Conservation (phyloP, 2,329 filamentous ascomycete genomes). For the Aspergillus fructus region DNA sequence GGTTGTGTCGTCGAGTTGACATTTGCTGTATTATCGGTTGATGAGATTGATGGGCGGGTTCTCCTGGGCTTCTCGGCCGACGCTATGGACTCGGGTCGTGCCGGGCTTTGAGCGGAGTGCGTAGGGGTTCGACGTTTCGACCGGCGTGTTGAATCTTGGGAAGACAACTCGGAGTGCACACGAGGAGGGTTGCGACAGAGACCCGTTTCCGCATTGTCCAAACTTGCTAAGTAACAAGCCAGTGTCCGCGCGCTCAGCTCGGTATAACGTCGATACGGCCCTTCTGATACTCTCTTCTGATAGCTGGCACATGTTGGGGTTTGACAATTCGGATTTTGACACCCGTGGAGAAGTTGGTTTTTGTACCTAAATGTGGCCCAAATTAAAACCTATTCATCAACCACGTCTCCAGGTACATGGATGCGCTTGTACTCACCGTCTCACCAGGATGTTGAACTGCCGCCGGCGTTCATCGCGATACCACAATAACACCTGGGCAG, state of each 20-base stretch:
- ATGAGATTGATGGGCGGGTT: not conserved
- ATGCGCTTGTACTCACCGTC: slow-evolving; percentile 53
- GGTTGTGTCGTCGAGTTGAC: not conserved
- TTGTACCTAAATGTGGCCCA: slow-evolving; percentile 60
- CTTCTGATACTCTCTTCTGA: slow-evolving; percentile 65
- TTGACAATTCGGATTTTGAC: slow-evolving; percentile 65
- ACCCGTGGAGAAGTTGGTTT: slow-evolving; percentile 78
- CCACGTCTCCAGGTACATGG: not conserved
- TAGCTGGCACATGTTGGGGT: slow-evolving; percentile 80
- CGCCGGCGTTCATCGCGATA: slow-evolving; percentile 41
- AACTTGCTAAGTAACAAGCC: slow-evolving; percentile 75
- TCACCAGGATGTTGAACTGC: slow-evolving; percentile 61
- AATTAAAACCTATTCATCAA: slow-evolving; percentile 9
- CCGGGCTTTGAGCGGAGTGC: slow-evolving; percentile 18
- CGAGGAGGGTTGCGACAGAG: slow-evolving; percentile 59
- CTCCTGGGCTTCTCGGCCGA: not conserved
- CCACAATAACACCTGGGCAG: slow-evolving; percentile 37
- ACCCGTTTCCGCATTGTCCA: slow-evolving; percentile 70
- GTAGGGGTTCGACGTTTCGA: slow-evolving; percentile 33
- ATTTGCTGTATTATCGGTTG: not conserved
- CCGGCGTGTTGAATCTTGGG: slow-evolving; percentile 26
- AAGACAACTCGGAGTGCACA: slow-evolving; percentile 26
- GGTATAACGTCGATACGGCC: slow-evolving; percentile 75
- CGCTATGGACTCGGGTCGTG: not conserved
- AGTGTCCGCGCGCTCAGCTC: slow-evolving; percentile 77